Evolutionary conservation across 345 rosid species (phyloP).

Genomic region (Aurinia saxatilis): DNA sequence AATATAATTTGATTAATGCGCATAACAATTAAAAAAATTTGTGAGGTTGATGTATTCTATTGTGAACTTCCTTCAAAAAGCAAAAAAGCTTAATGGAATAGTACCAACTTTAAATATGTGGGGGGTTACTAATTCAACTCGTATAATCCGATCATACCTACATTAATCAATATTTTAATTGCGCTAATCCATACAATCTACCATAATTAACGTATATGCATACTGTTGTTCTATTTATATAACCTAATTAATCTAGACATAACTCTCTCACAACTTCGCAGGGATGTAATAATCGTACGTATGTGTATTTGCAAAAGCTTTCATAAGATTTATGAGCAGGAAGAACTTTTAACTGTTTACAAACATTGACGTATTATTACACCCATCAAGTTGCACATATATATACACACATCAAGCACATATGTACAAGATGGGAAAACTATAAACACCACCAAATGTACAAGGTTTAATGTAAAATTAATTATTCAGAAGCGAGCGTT

Average conservation of each 20-base stretch:
- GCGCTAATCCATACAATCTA: neutral
- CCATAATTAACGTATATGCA: neutral
- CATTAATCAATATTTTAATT: neutral
- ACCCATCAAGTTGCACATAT: neutral
- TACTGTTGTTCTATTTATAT: neutral
- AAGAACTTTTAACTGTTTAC: neutral
- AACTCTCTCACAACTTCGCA: neutral
- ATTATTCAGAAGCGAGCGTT: slow-evolving; percentile 34
- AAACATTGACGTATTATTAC: neutral
- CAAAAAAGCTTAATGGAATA: neutral
- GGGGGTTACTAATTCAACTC: neutral
- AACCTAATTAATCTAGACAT: neutral
- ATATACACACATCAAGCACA: slow-evolving; percentile 8
- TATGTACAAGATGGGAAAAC: slow-evolving; percentile 11
- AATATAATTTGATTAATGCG: neutral
- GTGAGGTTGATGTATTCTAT: neutral
- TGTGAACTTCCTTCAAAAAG: neutral
- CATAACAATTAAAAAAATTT: neutral
- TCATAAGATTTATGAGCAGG: neutral
- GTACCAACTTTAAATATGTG: neutral
- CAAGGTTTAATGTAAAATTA: neutral
- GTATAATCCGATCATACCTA: neutral
- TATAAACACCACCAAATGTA: slow-evolving; percentile 9
- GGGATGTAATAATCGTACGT: neutral
- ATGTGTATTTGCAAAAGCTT: neutral